Evolutionary conservation across 2,329 filamentous ascomycete species (phyloP), one percentile per base, ranked within the genome.

Genomic region (Chalara sp.): DNA sequence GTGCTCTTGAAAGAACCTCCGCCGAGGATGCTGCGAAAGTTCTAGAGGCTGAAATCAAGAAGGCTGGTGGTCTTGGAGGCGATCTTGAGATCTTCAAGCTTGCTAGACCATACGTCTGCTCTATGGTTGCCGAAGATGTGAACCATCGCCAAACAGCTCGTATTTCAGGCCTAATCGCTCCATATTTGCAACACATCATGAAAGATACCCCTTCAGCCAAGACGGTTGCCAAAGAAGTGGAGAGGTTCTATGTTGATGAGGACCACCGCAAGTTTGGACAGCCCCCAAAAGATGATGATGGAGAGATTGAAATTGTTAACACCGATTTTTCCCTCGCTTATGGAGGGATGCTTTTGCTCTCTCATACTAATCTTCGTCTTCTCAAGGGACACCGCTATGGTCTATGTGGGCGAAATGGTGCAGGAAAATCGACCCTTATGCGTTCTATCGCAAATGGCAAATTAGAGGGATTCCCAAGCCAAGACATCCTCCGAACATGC

Each of bases 391-490:
- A 97, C 71, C 86, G 93, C 53, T 99, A 99, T 67, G 93, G 93
- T 68, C 87, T 99, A 13, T 96, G 92, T 64, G 93, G 93, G 63
- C 87, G 92, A 62, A 99, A 99, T 68, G 93, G 93, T 74, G 90
- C 91, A 51, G 93, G 93, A 66, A 99, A 99, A 75, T 97, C 93
- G n/a, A 99, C 93, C 1, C 80, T 99, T 52, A 97, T 99, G 93
- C 88, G 89, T 67, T 90, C 87, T 68, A 99, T 99, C 63, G 88
- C 93, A 47, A 86, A 86, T 53, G 92, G 91, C 65, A 99, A 99
- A 77, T 80, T 99, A 4, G 93, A 99, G 70, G 93, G 93, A 6
- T 99, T 99, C 74, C 93, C 93, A 37, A 77, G 89, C 12, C 90
- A 93, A 67, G 90, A 96, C 58, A 86, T 91, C 53, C 83, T 99